Conservation (phyloP, 2,329 filamentous ascomycete species). For the Ascochyta fabae region DNA sequence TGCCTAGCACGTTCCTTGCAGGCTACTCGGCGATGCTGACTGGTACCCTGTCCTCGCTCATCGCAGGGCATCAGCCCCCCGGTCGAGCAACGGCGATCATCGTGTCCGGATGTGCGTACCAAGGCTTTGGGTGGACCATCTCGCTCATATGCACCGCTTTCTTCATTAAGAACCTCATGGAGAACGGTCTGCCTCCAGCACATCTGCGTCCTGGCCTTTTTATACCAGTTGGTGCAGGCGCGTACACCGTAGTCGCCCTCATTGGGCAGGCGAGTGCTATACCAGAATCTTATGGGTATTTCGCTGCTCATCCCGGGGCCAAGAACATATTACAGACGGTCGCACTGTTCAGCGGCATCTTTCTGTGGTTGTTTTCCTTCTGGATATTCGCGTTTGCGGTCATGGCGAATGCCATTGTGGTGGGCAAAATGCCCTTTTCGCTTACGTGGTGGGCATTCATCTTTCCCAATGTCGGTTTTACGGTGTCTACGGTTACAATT, state of each 20-base stretch:
- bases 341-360: conserved; percentile 56
- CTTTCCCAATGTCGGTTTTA: conserved; percentile 51
- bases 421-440: conserved; percentile 55
- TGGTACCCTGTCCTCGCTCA: conserved; percentile 71
- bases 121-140: conserved; percentile 71
- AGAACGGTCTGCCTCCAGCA: conserved; percentile 64
- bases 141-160: conserved; percentile 71
- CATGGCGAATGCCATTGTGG: conserved; percentile 28
- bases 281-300: conserved; percentile 41
- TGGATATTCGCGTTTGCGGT: conserved; percentile 58
- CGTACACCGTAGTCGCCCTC: conserved; percentile 73
- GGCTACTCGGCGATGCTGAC: conserved; percentile 73
- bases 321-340: conserved; percentile 49
- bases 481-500: conserved; percentile 45
- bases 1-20: conserved; percentile 73
- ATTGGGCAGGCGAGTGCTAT: conserved; percentile 68
- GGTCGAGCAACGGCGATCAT: conserved; percentile 65
- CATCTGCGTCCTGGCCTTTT: conserved; percentile 72
- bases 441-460: conserved; percentile 66
- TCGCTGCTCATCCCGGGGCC: conserved; percentile 25
- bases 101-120: conserved; percentile 68
- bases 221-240: conserved; percentile 73
- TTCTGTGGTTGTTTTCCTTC: conserved; percentile 67
- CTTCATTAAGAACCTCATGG: conserved; percentile 71
- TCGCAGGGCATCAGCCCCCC: conserved; percentile 64